These are phyloP conservation scores for Halophytophthora batemanensis DNA, from an alignment of 352 stramenopile species.

Conservation along the genomic window DNA sequence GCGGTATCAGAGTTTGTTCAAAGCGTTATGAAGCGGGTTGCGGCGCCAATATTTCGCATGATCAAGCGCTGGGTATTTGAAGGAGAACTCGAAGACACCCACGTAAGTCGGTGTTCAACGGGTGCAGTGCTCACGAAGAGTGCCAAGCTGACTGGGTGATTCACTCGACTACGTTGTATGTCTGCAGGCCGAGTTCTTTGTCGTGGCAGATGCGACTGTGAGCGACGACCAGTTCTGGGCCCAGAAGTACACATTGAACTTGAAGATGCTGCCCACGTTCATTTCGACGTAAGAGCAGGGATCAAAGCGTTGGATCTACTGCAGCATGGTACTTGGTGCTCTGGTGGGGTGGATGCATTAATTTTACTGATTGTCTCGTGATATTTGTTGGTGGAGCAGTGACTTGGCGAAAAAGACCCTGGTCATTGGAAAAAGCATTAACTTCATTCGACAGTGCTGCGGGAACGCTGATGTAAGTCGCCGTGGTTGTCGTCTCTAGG, in stretches of 20 bases:
- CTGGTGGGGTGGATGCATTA: neutral
- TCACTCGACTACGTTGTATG: neutral
- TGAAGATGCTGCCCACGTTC: conserved; percentile 86
- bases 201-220: conserved; percentile 69
- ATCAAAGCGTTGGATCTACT: neutral
- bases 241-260: conserved; percentile 82
- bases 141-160: neutral
- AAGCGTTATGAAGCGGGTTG: conserved; percentile 76
- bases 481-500: neutral
- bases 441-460: conserved; percentile 97
- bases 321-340: neutral
- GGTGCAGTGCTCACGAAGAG: neutral
- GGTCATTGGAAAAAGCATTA: conserved; percentile 97
- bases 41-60: conserved; percentile 82
- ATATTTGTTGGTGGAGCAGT: conserved; percentile 26
- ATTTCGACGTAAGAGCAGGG: conserved; percentile 64
- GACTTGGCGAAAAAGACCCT: conserved; percentile 93
- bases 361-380: neutral
- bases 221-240: conserved; percentile 81
- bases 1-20: conserved; percentile 66
- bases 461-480: conserved; percentile 81
- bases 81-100: conserved; percentile 80
- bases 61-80: conserved; percentile 88
- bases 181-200: conserved; percentile 83
- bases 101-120: conserved; percentile 41